These are phyloP conservation scores for Leucoagaricus sp. DNA, from an alignment of 1,284 basidiomycete species.

Conservation along the genomic window DNA sequence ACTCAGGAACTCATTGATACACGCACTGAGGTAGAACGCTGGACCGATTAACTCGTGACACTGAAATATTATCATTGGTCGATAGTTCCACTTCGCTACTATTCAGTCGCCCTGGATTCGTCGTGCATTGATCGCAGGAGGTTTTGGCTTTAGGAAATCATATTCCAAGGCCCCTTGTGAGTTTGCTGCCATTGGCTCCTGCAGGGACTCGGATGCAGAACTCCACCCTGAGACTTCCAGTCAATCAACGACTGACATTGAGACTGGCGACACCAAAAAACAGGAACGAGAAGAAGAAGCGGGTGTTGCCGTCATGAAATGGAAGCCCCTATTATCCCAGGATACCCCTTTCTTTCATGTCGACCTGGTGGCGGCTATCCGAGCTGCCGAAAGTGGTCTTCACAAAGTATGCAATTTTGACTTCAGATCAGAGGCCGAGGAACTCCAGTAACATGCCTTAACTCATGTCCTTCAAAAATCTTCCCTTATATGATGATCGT, in stretches of 20 bases:
- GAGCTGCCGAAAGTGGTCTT: conserved; percentile 59
- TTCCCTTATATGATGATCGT: no score
- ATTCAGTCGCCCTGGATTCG: conserved; percentile 95
- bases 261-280: conserved; percentile 20
- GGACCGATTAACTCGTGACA: conserved; percentile 80
- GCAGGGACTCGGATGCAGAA: conserved; percentile 47
- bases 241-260: conserved; percentile 30
- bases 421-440: no score
- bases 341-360: conserved; percentile 89
- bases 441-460: no score
- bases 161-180: conserved; percentile 53
- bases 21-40: conserved; percentile 84
- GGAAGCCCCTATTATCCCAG: conserved; percentile 45
- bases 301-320: conserved; percentile 17
- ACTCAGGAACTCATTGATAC: conserved; percentile 92
- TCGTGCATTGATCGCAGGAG: conserved; percentile 84
- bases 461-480: no score
- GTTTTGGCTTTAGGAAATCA: conserved; percentile 71
- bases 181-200: conserved; percentile 75
- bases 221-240: conserved; percentile 36
- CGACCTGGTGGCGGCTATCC: conserved; percentile 74
- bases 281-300: neutral
- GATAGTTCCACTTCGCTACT: conserved; percentile 84
- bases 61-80: conserved; percentile 37
- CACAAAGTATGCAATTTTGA: conserved; percentile 13